Conservation (phyloP, 257 asterid genomes). For the Capsicum pubescens region DNA sequence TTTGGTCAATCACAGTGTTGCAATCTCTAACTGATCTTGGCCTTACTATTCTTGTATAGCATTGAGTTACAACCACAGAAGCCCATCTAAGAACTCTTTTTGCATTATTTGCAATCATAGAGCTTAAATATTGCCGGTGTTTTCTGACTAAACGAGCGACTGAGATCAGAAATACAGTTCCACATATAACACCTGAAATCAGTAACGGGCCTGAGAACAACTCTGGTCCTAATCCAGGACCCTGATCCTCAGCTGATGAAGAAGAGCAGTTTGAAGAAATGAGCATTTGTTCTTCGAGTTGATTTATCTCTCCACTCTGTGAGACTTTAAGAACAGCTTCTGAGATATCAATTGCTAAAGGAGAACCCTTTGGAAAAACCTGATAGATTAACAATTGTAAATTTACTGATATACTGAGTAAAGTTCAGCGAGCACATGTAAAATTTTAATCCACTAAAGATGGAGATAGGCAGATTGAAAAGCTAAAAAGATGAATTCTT, state of each 20-base stretch:
- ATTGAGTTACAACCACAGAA: constrained; percentile 15
- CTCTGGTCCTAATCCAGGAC: constrained; percentile 41
- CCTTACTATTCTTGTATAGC: neutral
- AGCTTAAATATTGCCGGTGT: neutral
- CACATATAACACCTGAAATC: constrained; percentile 39
- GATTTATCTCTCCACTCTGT: constrained; percentile 52
- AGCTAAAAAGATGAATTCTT: neutral
- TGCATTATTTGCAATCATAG: constrained; percentile 17
- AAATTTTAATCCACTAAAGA: neutral
- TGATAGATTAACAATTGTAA: constrained; percentile 20
- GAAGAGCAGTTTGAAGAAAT: constrained; percentile 42
- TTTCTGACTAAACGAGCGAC: constrained; percentile 24
- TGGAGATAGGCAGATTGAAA: neutral
- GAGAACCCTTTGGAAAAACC: constrained; percentile 65
- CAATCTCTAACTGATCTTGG: neutral
- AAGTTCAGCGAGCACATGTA: neutral
- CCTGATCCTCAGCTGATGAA: constrained; percentile 26
- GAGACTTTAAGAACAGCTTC: constrained; percentile 58
- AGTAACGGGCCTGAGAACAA: constrained; percentile 52
- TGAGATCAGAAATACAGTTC: constrained; percentile 32
- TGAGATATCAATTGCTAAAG: constrained; percentile 56
- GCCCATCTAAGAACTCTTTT: constrained; percentile 29
- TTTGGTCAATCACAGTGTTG: neutral
- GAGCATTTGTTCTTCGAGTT: constrained; percentile 46
- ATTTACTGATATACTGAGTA: neutral